Conservation (phyloP, 257 asterid genomes). For the Echium plantagineum region DNA sequence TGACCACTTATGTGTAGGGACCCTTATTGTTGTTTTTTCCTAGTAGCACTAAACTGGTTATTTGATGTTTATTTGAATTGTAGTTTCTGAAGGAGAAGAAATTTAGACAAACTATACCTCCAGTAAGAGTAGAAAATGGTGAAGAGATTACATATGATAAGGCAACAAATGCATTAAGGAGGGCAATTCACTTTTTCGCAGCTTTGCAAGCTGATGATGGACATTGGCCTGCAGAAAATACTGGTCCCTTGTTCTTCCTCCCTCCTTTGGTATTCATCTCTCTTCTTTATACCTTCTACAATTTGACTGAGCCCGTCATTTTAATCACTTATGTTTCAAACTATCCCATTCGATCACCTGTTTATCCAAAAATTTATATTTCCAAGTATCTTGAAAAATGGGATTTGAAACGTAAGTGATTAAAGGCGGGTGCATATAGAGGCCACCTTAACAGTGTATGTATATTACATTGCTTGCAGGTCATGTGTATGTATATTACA, state of each 20-base stretch:
- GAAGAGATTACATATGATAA: constrained; percentile 42
- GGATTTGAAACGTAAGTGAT: too few relatives aligned
- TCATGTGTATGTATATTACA: constrained; percentile 1
- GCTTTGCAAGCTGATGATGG: constrained; percentile 71
- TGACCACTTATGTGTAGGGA: too few relatives aligned
- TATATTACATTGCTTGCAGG: constrained; percentile 1
- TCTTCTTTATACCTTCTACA: background rate
- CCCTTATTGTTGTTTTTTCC: constrained; percentile 1
- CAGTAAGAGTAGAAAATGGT: constrained; percentile 28
- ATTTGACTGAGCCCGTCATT: too few relatives aligned
- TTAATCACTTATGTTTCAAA: too few relatives aligned
- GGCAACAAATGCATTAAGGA: constrained; percentile 41
- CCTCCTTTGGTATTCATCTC: constrained; percentile 27
- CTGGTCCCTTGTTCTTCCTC: constrained; percentile 58
- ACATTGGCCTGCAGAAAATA: constrained; percentile 80
- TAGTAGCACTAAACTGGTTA: constrained; percentile 42
- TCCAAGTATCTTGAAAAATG: too few relatives aligned
- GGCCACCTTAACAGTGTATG: too few relatives aligned
- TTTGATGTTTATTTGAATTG: constrained; percentile 20
- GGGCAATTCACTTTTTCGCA: constrained; percentile 40
- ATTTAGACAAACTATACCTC: constrained; percentile 22
- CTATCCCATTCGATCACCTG: too few relatives aligned
- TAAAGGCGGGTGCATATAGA: too few relatives aligned
- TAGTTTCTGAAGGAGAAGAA: constrained; percentile 1
- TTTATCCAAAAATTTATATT: too few relatives aligned